phyloP scores from a whole-genome alignment of 2,329 filamentous ascomycete species.

The Venturia carpophila region DNA sequence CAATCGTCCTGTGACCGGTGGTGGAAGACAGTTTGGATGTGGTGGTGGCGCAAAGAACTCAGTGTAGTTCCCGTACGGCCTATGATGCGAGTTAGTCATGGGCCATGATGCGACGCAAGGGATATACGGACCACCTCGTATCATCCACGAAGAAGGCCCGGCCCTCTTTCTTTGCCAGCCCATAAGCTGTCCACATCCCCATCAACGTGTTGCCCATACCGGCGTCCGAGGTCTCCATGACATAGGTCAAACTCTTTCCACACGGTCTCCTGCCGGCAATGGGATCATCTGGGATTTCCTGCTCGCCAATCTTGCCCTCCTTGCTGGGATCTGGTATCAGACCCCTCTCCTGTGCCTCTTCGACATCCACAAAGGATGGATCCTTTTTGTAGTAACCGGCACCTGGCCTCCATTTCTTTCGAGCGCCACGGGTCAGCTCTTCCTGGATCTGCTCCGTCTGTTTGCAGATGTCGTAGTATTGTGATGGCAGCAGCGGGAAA shows the following conservation, averaged over 20 bases:
- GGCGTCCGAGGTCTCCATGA: constrained; percentile 65
- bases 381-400: constrained; percentile 55
- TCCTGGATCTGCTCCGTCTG: constrained; percentile 59
- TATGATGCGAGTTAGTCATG: constrained; percentile 21
- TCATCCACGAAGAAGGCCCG: constrained; percentile 80
- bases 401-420: constrained; percentile 34
- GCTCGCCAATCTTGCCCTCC: constrained; percentile 23
- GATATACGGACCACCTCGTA: constrained; percentile 52
- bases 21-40: constrained; percentile 57
- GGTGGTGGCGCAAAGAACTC: constrained; percentile 65
- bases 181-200: constrained; percentile 77
- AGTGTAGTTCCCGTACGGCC: constrained; percentile 68
- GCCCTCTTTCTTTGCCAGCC: constrained; percentile 64
- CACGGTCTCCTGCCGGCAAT: constrained; percentile 46
- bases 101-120: constrained; percentile 5
- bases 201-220: constrained; percentile 71
- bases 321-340: constrained; percentile 31
- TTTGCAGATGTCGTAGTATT: constrained; percentile 63
- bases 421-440: constrained; percentile 31
- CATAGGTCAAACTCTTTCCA: constrained; percentile 64
- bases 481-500: constrained; percentile 58
- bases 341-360: constrained; percentile 49
- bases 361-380: constrained; percentile 64
- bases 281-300: constrained; percentile 21
- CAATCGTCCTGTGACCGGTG: constrained; percentile 66